Conservation (phyloP, 441 rosid genomes). For the Adansonia gregorii region DNA sequence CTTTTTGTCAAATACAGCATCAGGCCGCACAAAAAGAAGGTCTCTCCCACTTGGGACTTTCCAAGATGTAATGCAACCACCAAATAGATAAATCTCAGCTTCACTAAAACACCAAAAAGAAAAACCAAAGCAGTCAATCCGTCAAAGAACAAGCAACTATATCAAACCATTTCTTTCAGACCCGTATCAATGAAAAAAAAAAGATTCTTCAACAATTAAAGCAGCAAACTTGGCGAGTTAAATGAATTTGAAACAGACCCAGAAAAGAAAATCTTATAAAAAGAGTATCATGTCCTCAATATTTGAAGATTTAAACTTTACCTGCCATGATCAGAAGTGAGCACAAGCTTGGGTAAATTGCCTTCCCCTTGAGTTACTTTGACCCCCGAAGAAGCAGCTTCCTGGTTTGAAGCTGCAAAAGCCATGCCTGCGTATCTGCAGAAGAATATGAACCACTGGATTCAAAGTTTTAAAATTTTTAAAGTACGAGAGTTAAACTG, state of each 20-base stretch:
- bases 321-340: slow-evolving; percentile 79
- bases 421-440: slow-evolving; percentile 60
- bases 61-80: slow-evolving; percentile 95
- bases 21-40: slow-evolving; percentile 91
- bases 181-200: background rate
- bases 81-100: slow-evolving; percentile 88
- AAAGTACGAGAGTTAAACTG: background rate
- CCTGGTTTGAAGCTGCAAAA: slow-evolving; percentile 46
- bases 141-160: background rate
- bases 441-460: background rate
- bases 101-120: slow-evolving; percentile 48
- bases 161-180: background rate
- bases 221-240: background rate
- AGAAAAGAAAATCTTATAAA: slow-evolving; percentile 1
- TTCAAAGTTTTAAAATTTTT: background rate
- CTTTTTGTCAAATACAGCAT: slow-evolving; percentile 91
- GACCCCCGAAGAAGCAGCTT: slow-evolving; percentile 51
- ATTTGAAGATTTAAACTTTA: slow-evolving; percentile 22
- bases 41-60: slow-evolving; percentile 74
- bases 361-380: slow-evolving; percentile 81
- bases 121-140: background rate
- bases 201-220: background rate
- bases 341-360: slow-evolving; percentile 81
- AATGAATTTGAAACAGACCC: slow-evolving; percentile 2
- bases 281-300: background rate